Evolutionary conservation across 202 grass and related monocot species (phyloP).

Genomic region (Setaria italica): DNA sequence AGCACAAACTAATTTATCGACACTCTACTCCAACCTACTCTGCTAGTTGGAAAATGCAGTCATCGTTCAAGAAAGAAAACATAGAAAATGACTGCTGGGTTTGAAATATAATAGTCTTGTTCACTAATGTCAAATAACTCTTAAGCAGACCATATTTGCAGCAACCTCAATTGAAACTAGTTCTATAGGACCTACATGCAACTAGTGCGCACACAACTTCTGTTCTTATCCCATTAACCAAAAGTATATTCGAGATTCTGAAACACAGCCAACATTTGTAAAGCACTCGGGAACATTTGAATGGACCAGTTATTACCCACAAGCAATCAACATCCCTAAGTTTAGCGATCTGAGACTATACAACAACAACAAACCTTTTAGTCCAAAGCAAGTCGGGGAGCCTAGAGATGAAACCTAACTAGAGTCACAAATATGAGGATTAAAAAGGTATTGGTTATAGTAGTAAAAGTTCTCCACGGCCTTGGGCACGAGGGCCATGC

Average conservation of each 20-base stretch:
- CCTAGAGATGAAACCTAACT: too few species aligned
- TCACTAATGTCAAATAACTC: background rate
- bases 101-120: background rate
- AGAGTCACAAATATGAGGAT: too few species aligned
- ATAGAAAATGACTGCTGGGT: background rate
- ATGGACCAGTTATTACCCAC: background rate
- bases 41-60: background rate
- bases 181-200: background rate
- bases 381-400: too few species aligned
- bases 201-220: background rate
- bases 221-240: background rate
- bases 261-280: background rate
- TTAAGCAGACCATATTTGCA: background rate
- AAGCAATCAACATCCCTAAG: too few species aligned
- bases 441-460: too few species aligned
- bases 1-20: background rate
- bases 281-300: background rate
- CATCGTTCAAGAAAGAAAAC: background rate
- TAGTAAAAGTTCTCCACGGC: too few species aligned
- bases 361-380: too few species aligned
- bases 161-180: slow-evolving; percentile 1
- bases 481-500: too few species aligned
- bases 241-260: background rate
- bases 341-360: too few species aligned
- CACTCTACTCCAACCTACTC: background rate